A percentile compares a stretch with the other conserved stretches of the same genome.
phyloP scores from a whole-genome alignment of 371 early-diverging fungal species.

The Basidiobolus heterosporus region DNA sequence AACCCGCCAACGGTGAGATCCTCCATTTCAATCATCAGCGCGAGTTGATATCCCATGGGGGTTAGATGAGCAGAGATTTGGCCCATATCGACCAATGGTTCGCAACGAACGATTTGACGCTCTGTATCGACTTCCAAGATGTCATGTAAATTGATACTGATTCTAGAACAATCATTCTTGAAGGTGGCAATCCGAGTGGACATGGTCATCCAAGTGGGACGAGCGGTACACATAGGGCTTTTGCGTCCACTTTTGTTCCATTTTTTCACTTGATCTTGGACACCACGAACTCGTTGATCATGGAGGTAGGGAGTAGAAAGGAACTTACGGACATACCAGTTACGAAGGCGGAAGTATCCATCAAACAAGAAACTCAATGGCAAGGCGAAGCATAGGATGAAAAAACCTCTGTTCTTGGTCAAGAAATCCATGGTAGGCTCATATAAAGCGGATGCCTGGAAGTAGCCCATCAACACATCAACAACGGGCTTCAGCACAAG shows the following conservation, averaged over 20 bases:
- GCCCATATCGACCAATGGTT: conserved; percentile 21
- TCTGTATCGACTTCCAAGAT: conserved; percentile 17
- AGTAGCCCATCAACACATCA: neutral
- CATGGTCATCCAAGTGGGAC: conserved; percentile 16
- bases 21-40: conserved; percentile 19
- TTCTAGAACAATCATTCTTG: conserved; percentile 8
- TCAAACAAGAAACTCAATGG: conserved; percentile 16
- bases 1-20: conserved; percentile 25
- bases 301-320: conserved; percentile 11
- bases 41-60: conserved; percentile 18
- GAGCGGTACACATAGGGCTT: conserved; percentile 15
- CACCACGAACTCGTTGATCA: conserved; percentile 13
- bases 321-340: conserved; percentile 16
- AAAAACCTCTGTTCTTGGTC: conserved; percentile 2
- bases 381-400: conserved; percentile 7
- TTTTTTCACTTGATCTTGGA: conserved; percentile 14
- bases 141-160: conserved; percentile 18
- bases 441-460: neutral
- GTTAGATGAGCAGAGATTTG: conserved; percentile 17
- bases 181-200: conserved; percentile 7
- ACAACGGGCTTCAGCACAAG: too few relatives aligned
- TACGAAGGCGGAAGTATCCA: conserved; percentile 4
- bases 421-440: neutral
- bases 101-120: conserved; percentile 12
- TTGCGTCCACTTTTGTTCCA: conserved; percentile 13